phyloP scores from a whole-genome alignment of 805 yeast species.

The Metschnikowia aberdeeniae region DNA sequence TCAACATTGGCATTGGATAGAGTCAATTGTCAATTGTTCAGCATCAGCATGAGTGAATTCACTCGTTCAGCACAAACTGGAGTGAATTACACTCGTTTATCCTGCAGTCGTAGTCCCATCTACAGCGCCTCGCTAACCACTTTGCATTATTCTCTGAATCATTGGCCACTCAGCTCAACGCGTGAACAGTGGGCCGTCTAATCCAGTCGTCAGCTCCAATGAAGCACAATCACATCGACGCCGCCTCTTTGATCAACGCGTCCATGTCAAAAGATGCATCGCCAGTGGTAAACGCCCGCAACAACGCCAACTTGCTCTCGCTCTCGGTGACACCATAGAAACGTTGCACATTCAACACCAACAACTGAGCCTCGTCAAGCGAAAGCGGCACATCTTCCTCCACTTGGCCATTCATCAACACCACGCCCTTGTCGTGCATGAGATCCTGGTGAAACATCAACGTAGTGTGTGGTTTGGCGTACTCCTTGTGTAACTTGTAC shows the following conservation, averaged over 20 bases:
- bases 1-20: too few relatives aligned
- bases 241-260: constrained; percentile 63
- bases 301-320: constrained; percentile 50
- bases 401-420: constrained; percentile 81
- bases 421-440: constrained; percentile 51
- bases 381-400: constrained; percentile 68
- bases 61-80: too few relatives aligned
- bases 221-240: constrained; percentile 43
- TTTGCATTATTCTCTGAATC: too few relatives aligned
- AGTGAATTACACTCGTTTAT: too few relatives aligned
- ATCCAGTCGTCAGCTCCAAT: too few relatives aligned
- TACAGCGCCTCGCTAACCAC: too few relatives aligned
- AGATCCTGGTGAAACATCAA: constrained; percentile 83
- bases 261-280: constrained; percentile 63
- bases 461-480: constrained; percentile 93
- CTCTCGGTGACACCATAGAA: constrained; percentile 67
- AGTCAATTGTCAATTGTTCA: too few relatives aligned
- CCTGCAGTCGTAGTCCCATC: too few relatives aligned
- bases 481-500: constrained; percentile 84
- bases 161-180: too few relatives aligned
- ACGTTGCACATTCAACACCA: constrained; percentile 72
- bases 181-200: too few relatives aligned
- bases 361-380: constrained; percentile 70
- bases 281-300: constrained; percentile 70
- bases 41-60: too few relatives aligned